Conservation (phyloP, 768 basidiomycete genomes). For the Xerocomus brunneocitrinus region DNA sequence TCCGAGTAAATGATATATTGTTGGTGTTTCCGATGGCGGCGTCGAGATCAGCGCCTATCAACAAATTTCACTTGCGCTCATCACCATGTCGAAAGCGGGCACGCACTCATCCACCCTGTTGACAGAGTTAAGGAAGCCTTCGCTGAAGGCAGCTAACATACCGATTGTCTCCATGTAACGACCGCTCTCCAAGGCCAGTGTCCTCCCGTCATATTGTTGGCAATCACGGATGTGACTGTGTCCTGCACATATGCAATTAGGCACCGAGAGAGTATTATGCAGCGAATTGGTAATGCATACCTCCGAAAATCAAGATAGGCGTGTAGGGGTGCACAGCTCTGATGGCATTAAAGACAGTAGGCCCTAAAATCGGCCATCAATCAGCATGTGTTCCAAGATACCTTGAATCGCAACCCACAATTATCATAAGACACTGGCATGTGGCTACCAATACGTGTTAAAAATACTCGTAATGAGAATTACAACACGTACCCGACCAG, state of each 20-base stretch:
- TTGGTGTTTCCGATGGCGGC: slow-evolving; percentile 33
- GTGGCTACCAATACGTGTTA: slow-evolving; percentile 46
- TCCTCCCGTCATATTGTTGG: slow-evolving; percentile 21
- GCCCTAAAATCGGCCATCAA: slow-evolving; percentile 43
- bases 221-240: slow-evolving; percentile 41
- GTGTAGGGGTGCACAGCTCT: slow-evolving; percentile 67
- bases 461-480: background rate
- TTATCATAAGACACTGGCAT: slow-evolving; percentile 75
- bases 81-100: background rate
- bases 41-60: slow-evolving; percentile 46
- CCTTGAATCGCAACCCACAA: slow-evolving; percentile 37
- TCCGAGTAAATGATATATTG: slow-evolving; percentile 59
- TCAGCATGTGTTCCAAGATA: background rate
- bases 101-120: slow-evolving; percentile 60
- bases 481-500: slow-evolving; percentile 51
- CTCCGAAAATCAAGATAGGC: slow-evolving; percentile 82
- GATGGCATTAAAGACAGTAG: slow-evolving; percentile 66
- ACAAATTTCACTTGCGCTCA: background rate
- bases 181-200: slow-evolving; percentile 64
- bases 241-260: slow-evolving; percentile 32
- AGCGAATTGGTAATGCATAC: slow-evolving; percentile 23
- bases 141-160: slow-evolving; percentile 23
- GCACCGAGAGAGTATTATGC: background rate
- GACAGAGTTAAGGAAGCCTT: background rate
- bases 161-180: slow-evolving; percentile 93